Conservation (phyloP, 495 filamentous ascomycete species). For the Trichoderma reesei region DNA sequence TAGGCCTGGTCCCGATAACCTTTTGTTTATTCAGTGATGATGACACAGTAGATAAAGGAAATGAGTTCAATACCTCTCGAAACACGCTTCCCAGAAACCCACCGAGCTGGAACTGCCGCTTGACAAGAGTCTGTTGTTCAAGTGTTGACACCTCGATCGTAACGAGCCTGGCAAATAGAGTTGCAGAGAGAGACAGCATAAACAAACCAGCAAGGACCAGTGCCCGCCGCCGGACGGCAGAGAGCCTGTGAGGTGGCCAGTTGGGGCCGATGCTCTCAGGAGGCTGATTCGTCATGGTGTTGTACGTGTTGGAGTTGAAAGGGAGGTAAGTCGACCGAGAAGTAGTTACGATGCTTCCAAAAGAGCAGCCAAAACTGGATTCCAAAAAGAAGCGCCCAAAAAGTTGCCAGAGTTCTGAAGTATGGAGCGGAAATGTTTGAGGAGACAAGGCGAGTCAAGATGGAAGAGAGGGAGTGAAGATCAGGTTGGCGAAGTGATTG, state of each 20-base stretch:
- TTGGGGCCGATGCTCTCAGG: neutral
- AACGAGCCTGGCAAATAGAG: neutral
- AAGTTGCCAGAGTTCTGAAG: neutral
- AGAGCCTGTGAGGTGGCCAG: neutral
- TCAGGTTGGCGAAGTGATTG: neutral
- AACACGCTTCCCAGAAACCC: neutral
- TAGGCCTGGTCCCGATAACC: neutral
- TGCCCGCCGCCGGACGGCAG: neutral
- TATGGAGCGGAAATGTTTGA: no score
- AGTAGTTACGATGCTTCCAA: neutral
- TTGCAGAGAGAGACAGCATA: neutral
- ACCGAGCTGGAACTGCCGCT: neutral
- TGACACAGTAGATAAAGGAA: neutral
- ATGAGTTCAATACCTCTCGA: neutral
- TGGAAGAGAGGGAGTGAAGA: neutral
- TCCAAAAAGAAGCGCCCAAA: neutral
- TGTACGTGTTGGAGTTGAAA: neutral
- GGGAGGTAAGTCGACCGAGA: neutral
- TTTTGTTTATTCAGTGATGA: neutral
- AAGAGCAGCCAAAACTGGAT: conserved; percentile 2
- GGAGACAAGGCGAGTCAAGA: neutral
- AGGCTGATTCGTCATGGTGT: neutral
- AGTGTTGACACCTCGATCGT: neutral
- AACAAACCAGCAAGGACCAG: neutral
- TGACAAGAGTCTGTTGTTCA: neutral